phyloP scores from a whole-genome alignment of 2,329 filamentous ascomycete species.

The Diplodia seriata region DNA sequence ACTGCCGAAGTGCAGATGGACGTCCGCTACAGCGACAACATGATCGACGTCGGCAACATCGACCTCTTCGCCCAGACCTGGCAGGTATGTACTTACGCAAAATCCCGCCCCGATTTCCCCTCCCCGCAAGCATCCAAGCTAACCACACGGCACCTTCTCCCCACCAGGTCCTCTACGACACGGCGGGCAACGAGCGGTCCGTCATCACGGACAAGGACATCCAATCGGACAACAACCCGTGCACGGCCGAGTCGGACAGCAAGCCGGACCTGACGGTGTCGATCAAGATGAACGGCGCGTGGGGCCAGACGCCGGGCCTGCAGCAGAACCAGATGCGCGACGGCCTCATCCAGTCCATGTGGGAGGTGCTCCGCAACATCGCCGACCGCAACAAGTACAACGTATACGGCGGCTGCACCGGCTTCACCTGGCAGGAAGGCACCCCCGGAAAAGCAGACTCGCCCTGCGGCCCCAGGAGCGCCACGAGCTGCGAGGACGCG shows the following conservation, averaged over 20 bases:
- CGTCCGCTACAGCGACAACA: conserved; percentile 14
- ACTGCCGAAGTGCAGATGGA: conserved; percentile 4
- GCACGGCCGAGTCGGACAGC: no score
- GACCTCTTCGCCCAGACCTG: conserved; percentile 6
- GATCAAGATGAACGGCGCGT: conserved; percentile 21
- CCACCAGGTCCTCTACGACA: conserved; percentile 11
- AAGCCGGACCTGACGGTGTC: conserved; percentile 7
- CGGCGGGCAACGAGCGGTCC: conserved; percentile 12
- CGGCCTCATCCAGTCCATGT: conserved; percentile 14
- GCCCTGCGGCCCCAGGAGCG: no score
- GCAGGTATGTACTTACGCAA: not conserved
- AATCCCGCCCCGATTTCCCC: no score
- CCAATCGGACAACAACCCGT: conserved; percentile 18
- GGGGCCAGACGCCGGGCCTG: conserved; percentile 15
- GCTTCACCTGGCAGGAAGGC: conserved; percentile 12
- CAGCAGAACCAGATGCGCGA: conserved; percentile 24
- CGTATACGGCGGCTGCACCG: not conserved
- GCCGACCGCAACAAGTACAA: conserved; percentile 13
- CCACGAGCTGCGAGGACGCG: not conserved
- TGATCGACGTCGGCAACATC: conserved; percentile 18
- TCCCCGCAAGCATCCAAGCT: no score
- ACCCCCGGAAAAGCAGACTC: no score
- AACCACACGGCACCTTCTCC: no score
- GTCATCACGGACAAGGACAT: conserved; percentile 3
- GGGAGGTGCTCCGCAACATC: conserved; percentile 12